These are phyloP conservation scores for Colletotrichum sp. DNA, from an alignment of 2,329 filamentous ascomycete species.

Conservation along the genomic window DNA sequence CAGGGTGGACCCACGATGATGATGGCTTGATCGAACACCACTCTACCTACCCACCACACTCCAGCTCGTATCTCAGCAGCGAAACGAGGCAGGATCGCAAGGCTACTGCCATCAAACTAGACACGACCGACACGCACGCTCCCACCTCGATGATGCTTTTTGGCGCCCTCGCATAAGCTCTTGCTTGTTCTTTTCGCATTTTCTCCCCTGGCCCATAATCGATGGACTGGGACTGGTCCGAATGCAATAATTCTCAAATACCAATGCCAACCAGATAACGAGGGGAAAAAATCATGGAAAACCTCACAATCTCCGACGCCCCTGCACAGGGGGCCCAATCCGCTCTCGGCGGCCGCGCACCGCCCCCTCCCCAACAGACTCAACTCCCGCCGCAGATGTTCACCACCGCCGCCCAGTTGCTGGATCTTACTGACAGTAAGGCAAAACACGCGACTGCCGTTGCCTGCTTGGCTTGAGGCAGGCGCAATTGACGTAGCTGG, in stretches of 20 bases:
- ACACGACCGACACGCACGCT: not conserved
- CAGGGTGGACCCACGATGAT: conserved; percentile 12
- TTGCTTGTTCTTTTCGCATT: not conserved
- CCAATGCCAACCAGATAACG: conserved; percentile 19
- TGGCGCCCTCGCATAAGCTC: not conserved
- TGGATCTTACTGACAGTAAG: conserved; percentile 98
- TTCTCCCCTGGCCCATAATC: not conserved
- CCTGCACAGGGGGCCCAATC: conserved; percentile 43
- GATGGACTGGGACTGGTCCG: conserved; percentile 19
- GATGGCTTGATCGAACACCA: conserved; percentile 7
- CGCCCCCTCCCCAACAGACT: conserved; percentile 46
- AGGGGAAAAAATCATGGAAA: conserved; percentile 50
- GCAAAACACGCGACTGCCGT: conserved; percentile 28
- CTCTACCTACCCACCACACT: not conserved
- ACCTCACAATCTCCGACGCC: conserved; percentile 55
- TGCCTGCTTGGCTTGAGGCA: not conserved
- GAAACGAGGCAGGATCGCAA: not conserved
- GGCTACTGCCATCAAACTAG: not conserved
- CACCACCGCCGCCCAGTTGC: conserved; percentile 91
- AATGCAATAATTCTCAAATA: conserved; percentile 17
- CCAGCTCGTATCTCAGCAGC: not conserved
- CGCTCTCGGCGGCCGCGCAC: conserved; percentile 33
- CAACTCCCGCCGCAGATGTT: conserved; percentile 96
- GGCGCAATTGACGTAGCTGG: not conserved
- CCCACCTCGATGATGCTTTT: not conserved